Conservation (phyloP, 352 stramenopile species). For the Phytophthora pseudosyringae region DNA sequence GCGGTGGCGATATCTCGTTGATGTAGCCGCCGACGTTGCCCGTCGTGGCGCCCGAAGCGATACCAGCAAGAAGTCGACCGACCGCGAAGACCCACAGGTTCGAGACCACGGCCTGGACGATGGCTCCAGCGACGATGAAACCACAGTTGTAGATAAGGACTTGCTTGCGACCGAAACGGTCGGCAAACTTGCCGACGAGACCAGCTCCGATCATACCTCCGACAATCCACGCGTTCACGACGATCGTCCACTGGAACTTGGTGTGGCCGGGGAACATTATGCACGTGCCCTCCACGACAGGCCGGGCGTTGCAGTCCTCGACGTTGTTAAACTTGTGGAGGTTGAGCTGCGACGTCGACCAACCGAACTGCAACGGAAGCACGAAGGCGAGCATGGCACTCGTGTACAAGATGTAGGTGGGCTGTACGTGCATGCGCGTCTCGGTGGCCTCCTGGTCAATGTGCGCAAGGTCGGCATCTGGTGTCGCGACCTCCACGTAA, state of each 20-base stretch:
- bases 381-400: constrained; percentile 45
- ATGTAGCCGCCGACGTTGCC: constrained; percentile 41
- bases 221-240: constrained; percentile 60
- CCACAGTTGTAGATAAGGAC: constrained; percentile 46
- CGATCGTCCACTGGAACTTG: constrained; percentile 53
- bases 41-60: constrained; percentile 51
- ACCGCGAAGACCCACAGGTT: constrained; percentile 42
- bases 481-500: constrained; percentile 20
- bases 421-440: constrained; percentile 16
- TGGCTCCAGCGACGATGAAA: constrained; percentile 47
- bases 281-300: constrained; percentile 39
- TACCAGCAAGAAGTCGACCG: constrained; percentile 50
- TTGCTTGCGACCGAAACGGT: constrained; percentile 50
- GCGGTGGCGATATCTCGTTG: constrained; percentile 1
- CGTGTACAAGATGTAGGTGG: constrained; percentile 45
- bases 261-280: constrained; percentile 56
- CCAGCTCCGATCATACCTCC: constrained; percentile 52
- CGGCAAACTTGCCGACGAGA: constrained; percentile 40
- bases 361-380: constrained; percentile 49
- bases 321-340: constrained; percentile 51
- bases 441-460: constrained; percentile 4
- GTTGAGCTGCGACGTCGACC: constrained; percentile 54
- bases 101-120: constrained; percentile 34
- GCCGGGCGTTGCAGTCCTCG: constrained; percentile 37
- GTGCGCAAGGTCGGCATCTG: constrained; percentile 11